phyloP scores from a whole-genome alignment of 2,329 filamentous ascomycete species.

The Curvularia sp. region DNA sequence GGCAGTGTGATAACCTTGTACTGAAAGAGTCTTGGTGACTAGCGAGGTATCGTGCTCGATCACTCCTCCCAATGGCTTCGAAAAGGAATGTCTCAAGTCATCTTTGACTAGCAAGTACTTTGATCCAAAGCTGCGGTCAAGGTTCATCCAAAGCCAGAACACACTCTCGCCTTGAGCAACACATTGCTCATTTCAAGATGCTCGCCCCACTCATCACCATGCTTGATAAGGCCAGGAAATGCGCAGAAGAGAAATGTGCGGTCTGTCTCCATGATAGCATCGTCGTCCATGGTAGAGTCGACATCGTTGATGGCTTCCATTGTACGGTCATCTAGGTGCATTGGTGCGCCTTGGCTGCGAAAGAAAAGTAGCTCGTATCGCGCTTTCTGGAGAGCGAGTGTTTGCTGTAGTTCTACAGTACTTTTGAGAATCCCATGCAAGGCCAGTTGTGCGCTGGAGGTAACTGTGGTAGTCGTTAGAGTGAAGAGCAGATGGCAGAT shows the following conservation, averaged over 20 bases:
- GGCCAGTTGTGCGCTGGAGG: slow-evolving; percentile 24
- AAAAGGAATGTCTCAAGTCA: too few relatives aligned
- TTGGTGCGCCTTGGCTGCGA: slow-evolving; percentile 9
- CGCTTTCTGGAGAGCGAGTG: slow-evolving; percentile 41
- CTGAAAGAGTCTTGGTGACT: background rate
- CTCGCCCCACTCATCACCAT: slow-evolving; percentile 38
- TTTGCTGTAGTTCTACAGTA: slow-evolving; percentile 37
- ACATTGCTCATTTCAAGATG: slow-evolving; percentile 36
- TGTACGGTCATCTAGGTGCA: slow-evolving; percentile 30
- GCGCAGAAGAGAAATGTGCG: slow-evolving; percentile 40
- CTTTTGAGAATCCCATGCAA: slow-evolving; percentile 34
- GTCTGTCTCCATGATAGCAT: slow-evolving; percentile 21
- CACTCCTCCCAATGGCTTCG: background rate
- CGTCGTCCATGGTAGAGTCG: slow-evolving; percentile 34
- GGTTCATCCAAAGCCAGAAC: slow-evolving; percentile 24
- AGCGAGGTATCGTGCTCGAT: background rate
- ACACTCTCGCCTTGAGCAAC: slow-evolving; percentile 43
- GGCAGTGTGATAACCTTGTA: background rate
- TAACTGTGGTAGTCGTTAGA: slow-evolving; percentile 31
- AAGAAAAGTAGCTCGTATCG: slow-evolving; percentile 39
- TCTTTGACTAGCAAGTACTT: background rate
- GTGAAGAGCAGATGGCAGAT: slow-evolving; percentile 34
- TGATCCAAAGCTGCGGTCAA: slow-evolving; percentile 6
- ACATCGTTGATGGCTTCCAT: slow-evolving; percentile 46
- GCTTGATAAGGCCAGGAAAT: slow-evolving; percentile 44